Evolutionary conservation across 164 flowering plant species (phyloP).

Genomic region (Dillenia turbinata): DNA sequence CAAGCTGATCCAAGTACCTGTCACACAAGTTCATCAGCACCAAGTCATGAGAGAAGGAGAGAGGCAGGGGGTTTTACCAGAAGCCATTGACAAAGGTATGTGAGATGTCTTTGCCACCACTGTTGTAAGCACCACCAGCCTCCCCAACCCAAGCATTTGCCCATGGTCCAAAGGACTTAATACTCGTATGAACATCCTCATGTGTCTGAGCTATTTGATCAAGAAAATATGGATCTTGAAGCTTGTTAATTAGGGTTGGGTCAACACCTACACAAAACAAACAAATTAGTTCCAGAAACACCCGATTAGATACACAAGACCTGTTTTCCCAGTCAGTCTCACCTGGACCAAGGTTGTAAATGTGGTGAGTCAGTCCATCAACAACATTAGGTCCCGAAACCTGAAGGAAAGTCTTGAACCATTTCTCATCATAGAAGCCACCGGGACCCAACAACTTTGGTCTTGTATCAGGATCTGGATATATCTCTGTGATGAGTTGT

Average conservation of each 20-base stretch:
- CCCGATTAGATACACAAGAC: background rate
- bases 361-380: conserved; percentile 56
- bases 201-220: conserved; percentile 32
- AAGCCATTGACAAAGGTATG: conserved; percentile 53
- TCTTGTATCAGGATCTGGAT: conserved; percentile 14
- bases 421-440: conserved; percentile 54
- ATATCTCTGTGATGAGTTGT: conserved; percentile 25
- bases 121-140: conserved; percentile 71
- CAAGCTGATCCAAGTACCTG: conserved; percentile 82
- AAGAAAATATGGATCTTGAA: conserved; percentile 51
- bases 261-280: conserved; percentile 42
- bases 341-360: conserved; percentile 78
- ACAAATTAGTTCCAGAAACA: background rate
- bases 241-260: conserved; percentile 30
- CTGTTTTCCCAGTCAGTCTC: background rate
- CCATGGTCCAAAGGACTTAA: conserved; percentile 39
- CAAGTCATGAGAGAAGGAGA: no score
- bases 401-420: conserved; percentile 47
- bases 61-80: conserved; percentile 30
- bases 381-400: conserved; percentile 41
- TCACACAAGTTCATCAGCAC: background rate
- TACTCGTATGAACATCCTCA: conserved; percentile 17
- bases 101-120: conserved; percentile 54
- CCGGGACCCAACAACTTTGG: conserved; percentile 53
- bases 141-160: conserved; percentile 71